Evolutionary conservation across 2,329 filamentous ascomycete species (phyloP).

Genomic region (Stemphylium beticola): DNA sequence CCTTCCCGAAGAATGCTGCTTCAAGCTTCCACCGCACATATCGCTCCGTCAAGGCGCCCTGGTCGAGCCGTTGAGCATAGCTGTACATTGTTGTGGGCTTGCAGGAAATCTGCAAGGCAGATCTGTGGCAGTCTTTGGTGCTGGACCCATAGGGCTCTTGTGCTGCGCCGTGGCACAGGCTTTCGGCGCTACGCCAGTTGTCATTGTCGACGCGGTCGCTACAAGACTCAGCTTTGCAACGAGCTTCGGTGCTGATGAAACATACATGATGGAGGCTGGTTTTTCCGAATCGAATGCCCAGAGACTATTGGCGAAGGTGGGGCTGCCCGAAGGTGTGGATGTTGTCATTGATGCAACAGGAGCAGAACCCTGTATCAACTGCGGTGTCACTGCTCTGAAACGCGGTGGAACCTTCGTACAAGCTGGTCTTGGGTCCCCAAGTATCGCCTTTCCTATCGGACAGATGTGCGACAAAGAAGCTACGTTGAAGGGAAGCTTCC

Average conservation of each 20-base stretch:
- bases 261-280: neutral
- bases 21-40: conserved; percentile 32
- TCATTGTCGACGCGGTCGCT: conserved; percentile 26
- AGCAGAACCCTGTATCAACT: conserved; percentile 28
- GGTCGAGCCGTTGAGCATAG: conserved; percentile 35
- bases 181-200: conserved; percentile 26
- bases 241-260: conserved; percentile 24
- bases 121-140: conserved; percentile 1
- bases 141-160: conserved; percentile 29
- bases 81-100: conserved; percentile 30
- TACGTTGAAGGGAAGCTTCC: conserved; percentile 58
- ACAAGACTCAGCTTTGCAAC: conserved; percentile 30
- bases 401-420: conserved; percentile 31
- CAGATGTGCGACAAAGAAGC: conserved; percentile 57
- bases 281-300: neutral
- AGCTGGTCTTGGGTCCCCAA: conserved; percentile 23
- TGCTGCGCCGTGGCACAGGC: conserved; percentile 29
- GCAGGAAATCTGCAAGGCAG: conserved; percentile 21
- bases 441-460: neutral
- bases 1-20: conserved; percentile 33
- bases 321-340: conserved; percentile 27
- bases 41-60: conserved; percentile 33
- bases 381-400: conserved; percentile 22
- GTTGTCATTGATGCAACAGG: conserved; percentile 32
- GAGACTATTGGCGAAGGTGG: conserved; percentile 12